These are phyloP conservation scores for Trypanosoma conorhini DNA, from an alignment of 208 protist genomes.

Conservation along the genomic window DNA sequence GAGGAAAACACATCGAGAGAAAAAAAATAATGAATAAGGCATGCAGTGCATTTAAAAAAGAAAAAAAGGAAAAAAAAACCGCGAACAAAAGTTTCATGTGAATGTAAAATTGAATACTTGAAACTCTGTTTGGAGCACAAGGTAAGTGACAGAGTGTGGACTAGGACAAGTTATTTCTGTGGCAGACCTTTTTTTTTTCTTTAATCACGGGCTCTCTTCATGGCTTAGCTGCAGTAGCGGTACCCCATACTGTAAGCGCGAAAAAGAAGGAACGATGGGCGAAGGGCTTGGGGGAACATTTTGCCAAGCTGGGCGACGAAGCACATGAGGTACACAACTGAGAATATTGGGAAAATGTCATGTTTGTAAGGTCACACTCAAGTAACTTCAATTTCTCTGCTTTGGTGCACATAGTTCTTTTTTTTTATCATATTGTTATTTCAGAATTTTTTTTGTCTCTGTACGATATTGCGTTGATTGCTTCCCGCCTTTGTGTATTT, in stretches of 20 bases:
- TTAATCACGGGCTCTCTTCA: background rate
- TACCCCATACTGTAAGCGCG: background rate
- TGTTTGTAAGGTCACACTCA: constrained; percentile 1
- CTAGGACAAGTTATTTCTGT: background rate
- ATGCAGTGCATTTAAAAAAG: background rate
- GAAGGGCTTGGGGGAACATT: background rate
- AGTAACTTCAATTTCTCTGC: constrained; percentile 13
- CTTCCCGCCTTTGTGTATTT: background rate
- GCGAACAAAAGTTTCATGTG: background rate
- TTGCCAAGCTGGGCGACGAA: background rate
- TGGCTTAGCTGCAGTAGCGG: background rate
- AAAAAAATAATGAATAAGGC: background rate
- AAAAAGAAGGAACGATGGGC: background rate
- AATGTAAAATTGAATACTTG: background rate
- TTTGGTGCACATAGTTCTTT: constrained; percentile 4
- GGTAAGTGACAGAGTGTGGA: background rate
- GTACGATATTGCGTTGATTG: background rate
- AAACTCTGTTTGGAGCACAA: background rate
- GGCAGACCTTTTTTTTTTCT: background rate
- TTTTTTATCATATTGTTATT: constrained; percentile 4
- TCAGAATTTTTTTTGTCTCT: background rate
- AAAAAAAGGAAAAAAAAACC: background rate
- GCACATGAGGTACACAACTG: background rate
- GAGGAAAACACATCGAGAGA: background rate
- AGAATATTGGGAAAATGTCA: background rate